Evolutionary conservation across 1,139 yeast species (phyloP).

Genomic region (Yamadazyma spencermartinsiae): DNA sequence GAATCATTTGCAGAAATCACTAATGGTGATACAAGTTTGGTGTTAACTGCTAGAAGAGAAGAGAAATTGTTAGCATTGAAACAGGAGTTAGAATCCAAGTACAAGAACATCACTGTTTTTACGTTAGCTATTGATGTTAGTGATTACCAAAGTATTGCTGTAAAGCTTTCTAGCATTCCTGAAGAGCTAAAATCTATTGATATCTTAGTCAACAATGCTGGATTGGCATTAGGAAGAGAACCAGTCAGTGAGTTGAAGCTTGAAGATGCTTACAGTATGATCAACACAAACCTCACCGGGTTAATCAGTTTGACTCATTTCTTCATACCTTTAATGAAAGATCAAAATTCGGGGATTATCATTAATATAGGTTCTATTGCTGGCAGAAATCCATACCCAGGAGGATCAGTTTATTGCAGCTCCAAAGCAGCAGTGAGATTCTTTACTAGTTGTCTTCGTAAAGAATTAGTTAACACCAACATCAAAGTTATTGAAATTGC

Average conservation of each 20-base stretch:
- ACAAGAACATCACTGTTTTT: constrained; percentile 47
- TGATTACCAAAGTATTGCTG: constrained; percentile 47
- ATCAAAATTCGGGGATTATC: constrained; percentile 43
- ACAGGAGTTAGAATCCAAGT: constrained; percentile 38
- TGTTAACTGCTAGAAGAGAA: constrained; percentile 66
- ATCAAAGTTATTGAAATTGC: constrained; percentile 47
- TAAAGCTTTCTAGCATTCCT: constrained; percentile 50
- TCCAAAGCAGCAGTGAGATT: constrained; percentile 47
- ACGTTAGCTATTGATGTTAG: constrained; percentile 58
- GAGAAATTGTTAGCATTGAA: constrained; percentile 51
- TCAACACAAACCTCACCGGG: constrained; percentile 71
- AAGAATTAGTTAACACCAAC: constrained; percentile 42
- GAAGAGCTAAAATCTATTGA: constrained; percentile 55
- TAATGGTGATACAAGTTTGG: constrained; percentile 58
- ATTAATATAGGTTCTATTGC: constrained; percentile 50
- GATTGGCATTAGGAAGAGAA: constrained; percentile 70
- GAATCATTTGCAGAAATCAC: constrained; percentile 65
- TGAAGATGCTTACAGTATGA: constrained; percentile 59
- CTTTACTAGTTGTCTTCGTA: constrained; percentile 44
- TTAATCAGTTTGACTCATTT: constrained; percentile 68
- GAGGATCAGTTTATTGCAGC: constrained; percentile 50
- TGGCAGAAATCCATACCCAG: constrained; percentile 51
- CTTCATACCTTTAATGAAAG: constrained; percentile 58
- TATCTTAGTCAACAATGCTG: constrained; percentile 75
- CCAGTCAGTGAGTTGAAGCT: constrained; percentile 55